Evolutionary conservation across 2,329 filamentous ascomycete species (phyloP).

Genomic region (Aspergillus fumigatus): DNA sequence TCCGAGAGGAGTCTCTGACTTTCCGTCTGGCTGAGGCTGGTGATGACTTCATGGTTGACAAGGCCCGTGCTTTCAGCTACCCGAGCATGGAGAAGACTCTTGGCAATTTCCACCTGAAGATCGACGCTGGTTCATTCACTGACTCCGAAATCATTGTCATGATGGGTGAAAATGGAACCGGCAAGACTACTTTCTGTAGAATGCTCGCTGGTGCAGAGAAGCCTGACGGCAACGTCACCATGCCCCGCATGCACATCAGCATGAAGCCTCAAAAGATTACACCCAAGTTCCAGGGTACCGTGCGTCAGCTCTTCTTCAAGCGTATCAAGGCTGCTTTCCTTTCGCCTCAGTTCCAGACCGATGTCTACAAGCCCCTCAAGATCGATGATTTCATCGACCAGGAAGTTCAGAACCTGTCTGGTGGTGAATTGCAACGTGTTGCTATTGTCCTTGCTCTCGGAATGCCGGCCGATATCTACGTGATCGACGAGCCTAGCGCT

Average conservation of each 20-base stretch:
- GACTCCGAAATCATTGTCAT: constrained; percentile 99
- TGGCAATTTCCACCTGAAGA: constrained; percentile 76
- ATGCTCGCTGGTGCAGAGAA: constrained; percentile 90
- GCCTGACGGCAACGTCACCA: constrained; percentile 71
- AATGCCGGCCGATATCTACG: constrained; percentile 92
- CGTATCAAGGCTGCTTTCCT: constrained; percentile 97
- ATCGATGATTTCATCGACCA: constrained; percentile 99
- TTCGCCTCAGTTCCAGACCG: constrained; percentile 97
- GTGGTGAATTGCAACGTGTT: constrained; percentile 98
- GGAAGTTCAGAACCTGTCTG: constrained; percentile 97
- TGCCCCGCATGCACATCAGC: constrained; percentile 94
- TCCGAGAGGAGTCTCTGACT: constrained; percentile 93
- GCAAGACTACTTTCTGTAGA: constrained; percentile 98
- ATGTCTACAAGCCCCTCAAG: constrained; percentile 99
- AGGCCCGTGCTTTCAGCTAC: constrained; percentile 79
- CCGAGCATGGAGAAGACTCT: constrained; percentile 90
- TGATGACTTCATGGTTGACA: constrained; percentile 83
- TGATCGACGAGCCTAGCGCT: constrained; percentile 95
- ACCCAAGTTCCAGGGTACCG: constrained; percentile 94
- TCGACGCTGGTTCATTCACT: constrained; percentile 83
- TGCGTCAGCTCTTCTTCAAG: constrained; percentile 98
- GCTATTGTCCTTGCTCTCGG: constrained; percentile 96
- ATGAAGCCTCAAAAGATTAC: constrained; percentile 99
- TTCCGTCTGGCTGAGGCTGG: constrained; percentile 89
- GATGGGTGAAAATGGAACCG: constrained; percentile 99